Conservation (phyloP, 192 early-diverging fungal species). For the Glomus cerebriforme region DNA sequence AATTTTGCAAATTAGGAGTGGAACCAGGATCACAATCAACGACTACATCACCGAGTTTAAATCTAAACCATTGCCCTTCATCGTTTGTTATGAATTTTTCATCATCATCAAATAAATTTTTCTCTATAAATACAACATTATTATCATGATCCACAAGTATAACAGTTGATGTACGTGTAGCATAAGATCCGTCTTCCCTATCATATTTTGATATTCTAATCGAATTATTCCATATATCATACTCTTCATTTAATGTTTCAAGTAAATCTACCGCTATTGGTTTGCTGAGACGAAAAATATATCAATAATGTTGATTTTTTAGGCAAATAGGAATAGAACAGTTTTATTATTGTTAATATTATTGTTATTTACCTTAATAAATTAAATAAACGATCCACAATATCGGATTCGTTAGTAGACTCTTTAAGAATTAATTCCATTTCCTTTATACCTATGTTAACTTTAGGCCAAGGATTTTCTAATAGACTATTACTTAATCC, state of each 20-base stretch:
- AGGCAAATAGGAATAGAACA: not conserved
- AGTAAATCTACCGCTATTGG: conserved; percentile 1
- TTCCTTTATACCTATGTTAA: conserved; percentile 29
- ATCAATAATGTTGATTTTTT: no score
- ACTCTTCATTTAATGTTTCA: not conserved
- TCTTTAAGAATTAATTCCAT: conserved; percentile 32
- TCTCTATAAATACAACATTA: conserved; percentile 40
- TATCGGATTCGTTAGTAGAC: conserved; percentile 14
- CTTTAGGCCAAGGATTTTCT: conserved; percentile 42
- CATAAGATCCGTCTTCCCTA: conserved; percentile 23
- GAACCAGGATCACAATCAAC: no score
- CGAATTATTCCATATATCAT: conserved; percentile 18
- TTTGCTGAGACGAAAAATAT: not conserved
- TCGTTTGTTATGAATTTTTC: not conserved
- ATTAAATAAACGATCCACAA: conserved; percentile 40
- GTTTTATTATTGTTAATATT: not conserved
- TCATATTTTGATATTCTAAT: conserved; percentile 35
- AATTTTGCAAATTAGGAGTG: no score
- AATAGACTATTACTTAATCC: conserved; percentile 45
- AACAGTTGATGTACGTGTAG: conserved; percentile 45
- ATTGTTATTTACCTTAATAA: conserved; percentile 35
- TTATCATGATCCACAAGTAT: conserved; percentile 44
- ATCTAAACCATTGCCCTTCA: not conserved
- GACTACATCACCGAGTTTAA: no score
- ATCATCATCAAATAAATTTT: conserved; percentile 19